phyloP scores from a whole-genome alignment of 441 rosid genomes.

The Capsella rubella region DNA sequence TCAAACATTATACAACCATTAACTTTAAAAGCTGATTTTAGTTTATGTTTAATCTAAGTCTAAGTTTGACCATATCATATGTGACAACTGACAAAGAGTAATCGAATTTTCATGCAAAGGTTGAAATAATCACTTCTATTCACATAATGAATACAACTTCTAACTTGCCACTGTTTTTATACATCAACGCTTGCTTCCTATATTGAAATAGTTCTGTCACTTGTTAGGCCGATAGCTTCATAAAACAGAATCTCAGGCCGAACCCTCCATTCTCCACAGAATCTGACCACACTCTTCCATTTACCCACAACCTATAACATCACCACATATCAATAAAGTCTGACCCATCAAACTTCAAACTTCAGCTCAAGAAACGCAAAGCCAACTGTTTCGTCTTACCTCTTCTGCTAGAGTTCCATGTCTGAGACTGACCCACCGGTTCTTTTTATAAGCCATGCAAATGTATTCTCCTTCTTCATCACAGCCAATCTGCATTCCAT shows the following conservation, averaged over 20 bases:
- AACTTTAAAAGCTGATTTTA: too few relatives aligned
- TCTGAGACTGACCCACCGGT: not conserved
- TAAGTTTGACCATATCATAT: too few relatives aligned
- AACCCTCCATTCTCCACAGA: not conserved
- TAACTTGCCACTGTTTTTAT: not conserved
- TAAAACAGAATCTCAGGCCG: not conserved
- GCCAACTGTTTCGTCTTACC: not conserved
- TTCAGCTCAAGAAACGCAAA: not conserved
- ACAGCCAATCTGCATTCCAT: not conserved
- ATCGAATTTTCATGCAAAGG: too few relatives aligned
- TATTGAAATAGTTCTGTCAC: not conserved
- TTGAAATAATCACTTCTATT: not conserved
- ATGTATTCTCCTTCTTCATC: not conserved
- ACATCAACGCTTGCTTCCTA: not conserved
- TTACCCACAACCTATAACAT: not conserved
- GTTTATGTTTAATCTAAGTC: too few relatives aligned
- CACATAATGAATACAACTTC: not conserved
- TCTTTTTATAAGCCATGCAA: not conserved
- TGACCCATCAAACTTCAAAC: not conserved
- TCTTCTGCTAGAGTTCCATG: not conserved
- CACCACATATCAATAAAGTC: too few relatives aligned
- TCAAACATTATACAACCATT: too few relatives aligned
- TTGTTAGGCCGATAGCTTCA: not conserved
- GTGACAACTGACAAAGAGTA: too few relatives aligned
- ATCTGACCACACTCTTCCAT: not conserved